Evolutionary conservation across 257 asterid genomes (phyloP).

Genomic region (Solanum appendiculatum): DNA sequence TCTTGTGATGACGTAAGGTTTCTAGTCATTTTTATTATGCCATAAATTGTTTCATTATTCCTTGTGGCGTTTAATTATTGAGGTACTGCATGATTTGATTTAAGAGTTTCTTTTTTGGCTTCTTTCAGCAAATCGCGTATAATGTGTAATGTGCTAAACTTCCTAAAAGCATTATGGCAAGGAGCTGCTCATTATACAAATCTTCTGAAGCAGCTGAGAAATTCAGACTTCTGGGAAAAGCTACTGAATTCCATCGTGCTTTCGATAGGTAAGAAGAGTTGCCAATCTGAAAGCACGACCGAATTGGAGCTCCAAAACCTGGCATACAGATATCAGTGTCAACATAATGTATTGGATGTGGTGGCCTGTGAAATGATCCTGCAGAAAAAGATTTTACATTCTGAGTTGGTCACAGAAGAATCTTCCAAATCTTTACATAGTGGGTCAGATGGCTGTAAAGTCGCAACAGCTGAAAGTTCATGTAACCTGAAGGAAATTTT

Average conservation of each 20-base stretch:
- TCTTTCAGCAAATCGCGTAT: slow-evolving; percentile 51
- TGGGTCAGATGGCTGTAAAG: slow-evolving; percentile 19
- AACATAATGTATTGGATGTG: slow-evolving; percentile 55
- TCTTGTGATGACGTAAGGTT: slow-evolving; percentile 49
- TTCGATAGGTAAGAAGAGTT: slow-evolving; percentile 16
- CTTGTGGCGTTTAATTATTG: not conserved
- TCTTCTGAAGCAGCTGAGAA: slow-evolving; percentile 54
- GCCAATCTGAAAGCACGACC: slow-evolving; percentile 24
- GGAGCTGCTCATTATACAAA: slow-evolving; percentile 74
- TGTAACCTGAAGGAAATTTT: slow-evolving; percentile 40
- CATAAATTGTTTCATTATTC: not conserved
- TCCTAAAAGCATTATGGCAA: slow-evolving; percentile 93
- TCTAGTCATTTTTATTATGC: not conserved
- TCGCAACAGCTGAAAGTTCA: slow-evolving; percentile 16
- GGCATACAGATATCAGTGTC: slow-evolving; percentile 44
- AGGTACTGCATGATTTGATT: slow-evolving; percentile 3
- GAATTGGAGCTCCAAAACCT: slow-evolving; percentile 28
- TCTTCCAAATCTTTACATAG: slow-evolving; percentile 27
- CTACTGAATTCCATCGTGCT: slow-evolving; percentile 42
- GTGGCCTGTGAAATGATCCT: slow-evolving; percentile 68
- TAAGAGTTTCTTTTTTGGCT: not conserved
- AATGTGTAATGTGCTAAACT: slow-evolving; percentile 42
- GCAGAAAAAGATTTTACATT: slow-evolving; percentile 63
- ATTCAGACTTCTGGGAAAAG: slow-evolving; percentile 65
- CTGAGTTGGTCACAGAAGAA: slow-evolving; percentile 34